Base-by-base conservation (phyloP, 2,329 filamentous ascomycete genomes). In the Paramyrothecium sp. region DNA sequence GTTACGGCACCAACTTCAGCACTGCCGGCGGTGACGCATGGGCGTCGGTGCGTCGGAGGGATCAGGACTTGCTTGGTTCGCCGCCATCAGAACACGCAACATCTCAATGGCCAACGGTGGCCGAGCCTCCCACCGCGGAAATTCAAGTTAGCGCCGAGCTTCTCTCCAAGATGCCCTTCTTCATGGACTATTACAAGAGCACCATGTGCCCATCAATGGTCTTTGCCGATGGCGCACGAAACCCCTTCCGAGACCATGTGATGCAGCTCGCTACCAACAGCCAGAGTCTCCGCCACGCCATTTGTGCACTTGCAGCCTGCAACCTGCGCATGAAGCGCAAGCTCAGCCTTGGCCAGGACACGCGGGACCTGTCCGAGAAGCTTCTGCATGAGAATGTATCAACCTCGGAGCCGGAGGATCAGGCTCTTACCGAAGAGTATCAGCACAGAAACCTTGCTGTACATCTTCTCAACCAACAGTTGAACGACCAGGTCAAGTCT, bases 101-200 rank as follows among this genome's bases (percentile, higher is more conserved):
- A 68, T 78, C 75, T 66, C 77, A 75, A 66, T 82, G 82, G 78
- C 79, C 78, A 10, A 69, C 71, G 16, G 69, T 76, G 30, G 74
- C 78, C 61, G 79, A 81, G 55, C 71, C 73, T 44, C 38, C 13
- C 13, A 19, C 38, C 38, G 78, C 78, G 46, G 65, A 75, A 52
- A 69, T 78, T 62, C 82, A 81, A 69, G 75, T 84, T 78, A 80
- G 79, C 81, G 69, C 83, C 70, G 77, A 89, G 72, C 77, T 91
- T 66, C 87, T 91, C 59, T 86, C 89, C 58, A 89, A 92, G 69
- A 89, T 96, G 78, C 89, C 90, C 63, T 96, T 90, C 74, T 89
- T 97, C 69, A 89, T 97, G 78, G 90, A 96, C 70, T 97, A 97
- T 74, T 97, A 96, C 74, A 89, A 93, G 69, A 92, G 92, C 72